Base-by-base conservation (phyloP, 2,329 filamentous ascomycete species). In the Tolypocladium tundrense region DNA sequence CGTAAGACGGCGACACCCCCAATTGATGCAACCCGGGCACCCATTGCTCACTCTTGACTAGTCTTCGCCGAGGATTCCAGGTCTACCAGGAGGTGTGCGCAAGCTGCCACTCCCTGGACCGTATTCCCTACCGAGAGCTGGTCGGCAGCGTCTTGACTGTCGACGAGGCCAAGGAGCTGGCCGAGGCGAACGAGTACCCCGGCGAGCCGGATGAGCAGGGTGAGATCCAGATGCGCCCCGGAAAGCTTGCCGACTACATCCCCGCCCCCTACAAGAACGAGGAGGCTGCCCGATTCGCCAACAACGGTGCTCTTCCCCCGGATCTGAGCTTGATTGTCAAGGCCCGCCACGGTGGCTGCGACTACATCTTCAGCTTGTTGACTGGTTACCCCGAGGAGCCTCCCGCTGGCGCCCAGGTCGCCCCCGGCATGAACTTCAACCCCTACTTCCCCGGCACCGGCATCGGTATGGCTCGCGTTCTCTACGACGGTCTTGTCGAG, bases 401-500 rank as follows among this genome's bases (percentile, higher is more conserved):
- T 60, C 94, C 94, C 57, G 90, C 94, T 55, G 94, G 94, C 73
- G 91, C 90, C 62, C 79, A 83, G 68, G 88, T 99, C 60, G 87
- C 86, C 68, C 85, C 87, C 61, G 94, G 94, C 70, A 87, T 99
- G 77, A 97, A 97, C 87, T 99, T 99, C 86, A 99, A 99, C 85
- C 94, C 94, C 61, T 99, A 97, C 84, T 99, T 99, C 87, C 94
- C 94, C 59, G 94, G 94, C 72, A 97, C 94, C 67, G 93, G 93
- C 73, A 99, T 99, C 75, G 94, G 90, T 70, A 99, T 99, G 94
- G 93, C 88, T 68, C 93, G 94, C 85, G 94, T 97, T 61, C 86
- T 99, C 61, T 99, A 96, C 79, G 94, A 99, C 67, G 94, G 91
- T 63, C 80, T 99, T 59, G 94, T 99, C 63, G 94, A 99, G 76